Evolutionary conservation across 1,139 yeast genomes (phyloP), one percentile per base, ranked within the genome.

Genomic region (Schizosaccharomyces versatilis): DNA sequence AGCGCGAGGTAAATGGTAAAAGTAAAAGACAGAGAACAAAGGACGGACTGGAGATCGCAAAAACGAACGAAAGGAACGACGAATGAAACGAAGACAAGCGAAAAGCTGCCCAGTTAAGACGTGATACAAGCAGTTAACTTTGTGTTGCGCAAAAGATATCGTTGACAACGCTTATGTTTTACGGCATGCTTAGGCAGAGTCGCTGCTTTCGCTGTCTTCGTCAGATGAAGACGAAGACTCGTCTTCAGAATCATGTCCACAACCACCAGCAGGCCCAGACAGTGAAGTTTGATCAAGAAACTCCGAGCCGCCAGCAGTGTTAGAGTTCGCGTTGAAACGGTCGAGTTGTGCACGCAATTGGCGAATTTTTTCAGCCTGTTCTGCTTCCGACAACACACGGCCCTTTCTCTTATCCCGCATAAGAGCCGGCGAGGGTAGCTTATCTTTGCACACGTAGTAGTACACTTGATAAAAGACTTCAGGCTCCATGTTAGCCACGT

Each of bases 401-500:
- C 71, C 71, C 66, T 75, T 77, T 67, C 76, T 77, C 65, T 73
- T 73, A 57, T 65, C 60, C 52, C 59, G 69, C 24, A 12, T 60
- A 1, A 61, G 54, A 24, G 59, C 36, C 15, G 56, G 55, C n/a
- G 64, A 51, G 15, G 61, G 42, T 9, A 62, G 57, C 9, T 62
- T 56, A 51, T 60, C 55, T 59, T 79, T 79, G 61, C 81, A 82
- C 58, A 82, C 80, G 66, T 75, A 82, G 67, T 84, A 81, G 72
- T 88, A 88, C 61, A 90, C 72, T 64, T 84, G 84, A 65, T 84
- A 70, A 54, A 90, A 77, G 1, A 97, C 88, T 55, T 78, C 73
- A 61, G 85, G 90, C 63, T 85, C 95, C 62, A 90, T 75, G 68
- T 82, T 84, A 67, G 90, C 97, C 80, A 93, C 83, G 68, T 93